A percentile compares a stretch with the other conserved stretches of the same genome.
These are phyloP conservation scores for Pythium grandisporangium DNA, from an alignment of 352 stramenopile species.

Conservation along the genomic window DNA sequence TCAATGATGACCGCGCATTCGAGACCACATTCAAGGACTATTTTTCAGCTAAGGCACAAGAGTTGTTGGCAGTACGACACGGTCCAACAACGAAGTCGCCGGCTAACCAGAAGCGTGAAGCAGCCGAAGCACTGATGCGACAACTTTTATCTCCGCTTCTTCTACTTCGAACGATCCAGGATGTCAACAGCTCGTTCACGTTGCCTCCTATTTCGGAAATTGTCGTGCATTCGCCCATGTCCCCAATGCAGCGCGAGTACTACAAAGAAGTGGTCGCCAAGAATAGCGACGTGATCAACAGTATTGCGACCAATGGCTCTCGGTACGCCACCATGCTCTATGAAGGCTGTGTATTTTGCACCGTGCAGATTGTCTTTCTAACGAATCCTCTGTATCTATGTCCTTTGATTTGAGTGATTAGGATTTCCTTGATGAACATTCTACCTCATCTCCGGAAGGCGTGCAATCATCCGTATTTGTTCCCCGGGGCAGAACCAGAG, in stretches of 20 bases:
- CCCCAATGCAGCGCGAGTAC: conserved; percentile 70
- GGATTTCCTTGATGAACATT: conserved; percentile 93
- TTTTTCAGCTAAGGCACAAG: conserved; percentile 61
- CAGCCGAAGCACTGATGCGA: conserved; percentile 41
- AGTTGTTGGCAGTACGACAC: conserved; percentile 13
- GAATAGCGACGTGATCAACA: conserved; percentile 49
- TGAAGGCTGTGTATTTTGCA: too few species aligned
- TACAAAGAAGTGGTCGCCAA: conserved; percentile 74
- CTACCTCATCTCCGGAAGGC: conserved; percentile 90
- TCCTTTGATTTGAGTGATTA: too few species aligned
- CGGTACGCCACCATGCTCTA: too few species aligned
- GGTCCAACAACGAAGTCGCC: too few species aligned
- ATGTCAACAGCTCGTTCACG: conserved; percentile 61
- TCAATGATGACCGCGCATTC: conserved; percentile 54
- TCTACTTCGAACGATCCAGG: conserved; percentile 52
- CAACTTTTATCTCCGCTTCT: conserved; percentile 47
- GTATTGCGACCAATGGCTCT: conserved; percentile 13
- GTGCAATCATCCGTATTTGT: conserved; percentile 90
- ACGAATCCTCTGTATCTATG: too few species aligned
- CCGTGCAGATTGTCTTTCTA: too few species aligned
- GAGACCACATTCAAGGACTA: conserved; percentile 37
- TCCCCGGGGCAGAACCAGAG: conserved; percentile 71
- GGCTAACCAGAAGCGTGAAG: conserved; percentile 3
- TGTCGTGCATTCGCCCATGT: conserved; percentile 66
- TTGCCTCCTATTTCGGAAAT: conserved; percentile 67